A percentile compares a stretch with the other conserved stretches of the same genome.
Conservation (phyloP, 768 basidiomycete species). For the Vararia minispora region DNA sequence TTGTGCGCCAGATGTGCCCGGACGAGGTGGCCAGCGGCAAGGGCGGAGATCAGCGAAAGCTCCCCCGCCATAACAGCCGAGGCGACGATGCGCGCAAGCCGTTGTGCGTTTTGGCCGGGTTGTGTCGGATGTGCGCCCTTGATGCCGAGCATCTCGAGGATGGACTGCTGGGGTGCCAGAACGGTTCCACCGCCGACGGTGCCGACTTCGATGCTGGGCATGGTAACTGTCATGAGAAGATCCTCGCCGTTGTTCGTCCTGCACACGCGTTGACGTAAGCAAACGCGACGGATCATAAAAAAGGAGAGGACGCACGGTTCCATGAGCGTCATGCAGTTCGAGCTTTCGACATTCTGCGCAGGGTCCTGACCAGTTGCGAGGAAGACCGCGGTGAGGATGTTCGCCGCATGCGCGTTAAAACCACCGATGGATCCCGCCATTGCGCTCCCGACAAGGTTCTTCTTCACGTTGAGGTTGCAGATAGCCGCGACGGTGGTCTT, state of each 20-base stretch:
- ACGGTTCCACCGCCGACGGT: constrained; percentile 96
- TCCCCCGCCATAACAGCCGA: constrained; percentile 97
- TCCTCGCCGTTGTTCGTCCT: constrained; percentile 86
- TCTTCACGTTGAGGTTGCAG: constrained; percentile 89
- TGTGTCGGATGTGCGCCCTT: constrained; percentile 78
- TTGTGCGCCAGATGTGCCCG: constrained; percentile 91
- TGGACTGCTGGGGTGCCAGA: constrained; percentile 78
- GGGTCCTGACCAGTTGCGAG: constrained; percentile 98
- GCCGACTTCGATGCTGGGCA: constrained; percentile 99
- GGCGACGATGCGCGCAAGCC: constrained; percentile 81
- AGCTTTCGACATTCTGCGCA: constrained; percentile 97
- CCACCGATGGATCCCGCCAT: constrained; percentile 99
- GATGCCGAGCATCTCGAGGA: constrained; percentile 91
- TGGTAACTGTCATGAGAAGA: constrained; percentile 84
- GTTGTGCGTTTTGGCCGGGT: constrained; percentile 85
- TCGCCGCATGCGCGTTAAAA: constrained; percentile 97
- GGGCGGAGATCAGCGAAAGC: constrained; percentile 79
- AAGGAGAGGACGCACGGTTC: constrained; percentile 64
- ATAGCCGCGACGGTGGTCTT: constrained; percentile 91
- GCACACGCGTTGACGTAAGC: constrained; percentile 6
- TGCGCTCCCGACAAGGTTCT: constrained; percentile 94
- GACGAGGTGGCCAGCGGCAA: constrained; percentile 92
- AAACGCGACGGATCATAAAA: constrained; percentile 3
- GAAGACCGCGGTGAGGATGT: constrained; percentile 92
- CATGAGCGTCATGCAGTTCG: constrained; percentile 98